These are phyloP conservation scores for Talaromyces borbonicus DNA, from an alignment of 495 filamentous ascomycete species.

Conservation along the genomic window DNA sequence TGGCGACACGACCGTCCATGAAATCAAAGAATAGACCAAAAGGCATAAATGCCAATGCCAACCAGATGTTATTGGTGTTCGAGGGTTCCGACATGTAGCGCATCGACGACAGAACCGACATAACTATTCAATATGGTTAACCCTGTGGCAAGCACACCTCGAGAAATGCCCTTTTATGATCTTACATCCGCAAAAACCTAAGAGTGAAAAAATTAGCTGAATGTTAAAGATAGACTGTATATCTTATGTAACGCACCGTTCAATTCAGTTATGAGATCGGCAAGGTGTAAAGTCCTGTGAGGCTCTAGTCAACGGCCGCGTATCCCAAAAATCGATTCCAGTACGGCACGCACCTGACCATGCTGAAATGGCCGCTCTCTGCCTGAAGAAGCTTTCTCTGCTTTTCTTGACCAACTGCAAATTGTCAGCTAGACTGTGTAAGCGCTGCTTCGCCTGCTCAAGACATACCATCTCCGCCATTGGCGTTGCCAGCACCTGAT, in stretches of 20 bases:
- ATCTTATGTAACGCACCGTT: constrained; percentile 53
- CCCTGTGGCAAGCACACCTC: background rate
- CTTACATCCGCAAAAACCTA: constrained; percentile 48
- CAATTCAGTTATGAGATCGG: constrained; percentile 88
- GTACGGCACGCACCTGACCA: constrained; percentile 47
- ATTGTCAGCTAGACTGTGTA: constrained; percentile 13
- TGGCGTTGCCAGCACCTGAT: constrained; percentile 23
- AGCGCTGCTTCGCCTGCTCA: constrained; percentile 10
- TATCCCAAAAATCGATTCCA: constrained; percentile 1
- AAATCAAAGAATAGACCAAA: constrained; percentile 97
- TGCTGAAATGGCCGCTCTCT: constrained; percentile 69
- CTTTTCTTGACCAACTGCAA: constrained; percentile 58
- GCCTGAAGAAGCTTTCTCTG: constrained; percentile 73
- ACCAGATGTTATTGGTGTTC: constrained; percentile 57
- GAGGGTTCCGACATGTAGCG: constrained; percentile 74
- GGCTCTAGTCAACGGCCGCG: constrained; percentile 13
- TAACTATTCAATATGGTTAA: constrained; percentile 42
- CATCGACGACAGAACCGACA: constrained; percentile 93
- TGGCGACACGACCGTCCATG: constrained; percentile 91
- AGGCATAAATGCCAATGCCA: constrained; percentile 79
- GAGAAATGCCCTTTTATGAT: background rate
- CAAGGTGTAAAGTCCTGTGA: constrained; percentile 77
- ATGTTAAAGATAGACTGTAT: background rate
- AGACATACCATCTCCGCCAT: constrained; percentile 32
- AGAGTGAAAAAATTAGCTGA: background rate